These are phyloP conservation scores for Sechiopsis laciniata DNA, from an alignment of 306 rosid genomes.

Conservation along the genomic window DNA sequence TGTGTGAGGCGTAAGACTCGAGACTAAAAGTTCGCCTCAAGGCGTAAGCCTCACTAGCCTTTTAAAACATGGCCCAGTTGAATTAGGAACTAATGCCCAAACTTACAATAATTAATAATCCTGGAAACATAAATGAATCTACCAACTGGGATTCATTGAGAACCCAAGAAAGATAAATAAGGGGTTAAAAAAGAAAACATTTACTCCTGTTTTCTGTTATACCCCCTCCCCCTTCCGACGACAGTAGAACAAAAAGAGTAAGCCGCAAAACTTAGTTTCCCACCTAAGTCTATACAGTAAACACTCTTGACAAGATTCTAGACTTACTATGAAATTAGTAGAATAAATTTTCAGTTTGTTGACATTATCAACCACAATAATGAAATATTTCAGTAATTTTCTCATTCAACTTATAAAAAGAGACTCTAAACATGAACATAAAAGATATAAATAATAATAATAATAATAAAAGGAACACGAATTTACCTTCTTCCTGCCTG, in stretches of 20 bases:
- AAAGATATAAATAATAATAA: neutral
- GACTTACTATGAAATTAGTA: neutral
- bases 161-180: neutral
- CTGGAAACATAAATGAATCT: neutral
- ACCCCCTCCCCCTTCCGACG: neutral
- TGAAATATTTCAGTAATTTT: neutral
- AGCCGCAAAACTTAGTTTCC: neutral
- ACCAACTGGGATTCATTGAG: neutral
- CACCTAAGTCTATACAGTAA: neutral
- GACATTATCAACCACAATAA: neutral
- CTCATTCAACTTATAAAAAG: neutral
- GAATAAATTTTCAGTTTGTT: neutral
- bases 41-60: too few relatives aligned
- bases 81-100: neutral
- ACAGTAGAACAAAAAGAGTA: neutral
- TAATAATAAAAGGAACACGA: neutral
- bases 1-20: too few relatives aligned
- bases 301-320: neutral
- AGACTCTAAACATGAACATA: neutral
- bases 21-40: too few relatives aligned
- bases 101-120: neutral
- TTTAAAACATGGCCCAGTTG: too few relatives aligned
- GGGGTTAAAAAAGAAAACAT: neutral
- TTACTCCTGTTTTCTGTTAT: neutral
- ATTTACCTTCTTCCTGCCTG: slow-evolving; percentile 72